These are phyloP conservation scores for Claviceps pazoutovae DNA, from an alignment of 2,329 filamentous ascomycete genomes.

Conservation along the genomic window DNA sequence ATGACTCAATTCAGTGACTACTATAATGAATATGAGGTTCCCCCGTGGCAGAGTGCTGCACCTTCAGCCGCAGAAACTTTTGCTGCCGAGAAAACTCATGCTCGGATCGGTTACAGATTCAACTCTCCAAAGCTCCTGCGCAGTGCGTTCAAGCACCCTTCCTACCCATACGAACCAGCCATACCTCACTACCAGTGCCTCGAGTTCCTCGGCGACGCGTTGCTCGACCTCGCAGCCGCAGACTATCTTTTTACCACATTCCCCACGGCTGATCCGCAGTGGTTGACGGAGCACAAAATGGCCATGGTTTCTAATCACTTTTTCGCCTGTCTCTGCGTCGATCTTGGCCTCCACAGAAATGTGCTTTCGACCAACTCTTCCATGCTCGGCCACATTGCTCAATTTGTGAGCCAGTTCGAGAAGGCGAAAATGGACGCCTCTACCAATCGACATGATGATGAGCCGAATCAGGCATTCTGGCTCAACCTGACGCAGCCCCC, in stretches of 20 bases:
- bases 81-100: slow-evolving; percentile 49
- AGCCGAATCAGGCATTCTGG: slow-evolving; percentile 51
- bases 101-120: slow-evolving; percentile 49
- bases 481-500: slow-evolving; percentile 47
- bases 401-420: slow-evolving; percentile 45
- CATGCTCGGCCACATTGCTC: slow-evolving; percentile 29
- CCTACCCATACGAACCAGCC: slow-evolving; percentile 58
- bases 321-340: slow-evolving; percentile 66
- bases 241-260: slow-evolving; percentile 67
- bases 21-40: slow-evolving; percentile 50
- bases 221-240: slow-evolving; percentile 76
- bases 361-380: slow-evolving; percentile 40
- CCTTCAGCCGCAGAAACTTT: slow-evolving; percentile 54
- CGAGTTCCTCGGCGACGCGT: slow-evolving; percentile 80
- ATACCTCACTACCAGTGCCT: slow-evolving; percentile 81
- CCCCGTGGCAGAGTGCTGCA: slow-evolving; percentile 52
- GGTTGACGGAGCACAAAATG: slow-evolving; percentile 98
- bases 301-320: slow-evolving; percentile 99
- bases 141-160: slow-evolving; percentile 81
- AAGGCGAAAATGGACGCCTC: slow-evolving; percentile 29
- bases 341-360: slow-evolving; percentile 63
- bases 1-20: slow-evolving; percentile 64
- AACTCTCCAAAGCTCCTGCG: slow-evolving; percentile 60
- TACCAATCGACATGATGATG: slow-evolving; percentile 11
- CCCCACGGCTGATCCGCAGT: slow-evolving; percentile 76